Base-by-base conservation (phyloP, 345 rosid genomes). In the Eucalyptus virginea region DNA sequence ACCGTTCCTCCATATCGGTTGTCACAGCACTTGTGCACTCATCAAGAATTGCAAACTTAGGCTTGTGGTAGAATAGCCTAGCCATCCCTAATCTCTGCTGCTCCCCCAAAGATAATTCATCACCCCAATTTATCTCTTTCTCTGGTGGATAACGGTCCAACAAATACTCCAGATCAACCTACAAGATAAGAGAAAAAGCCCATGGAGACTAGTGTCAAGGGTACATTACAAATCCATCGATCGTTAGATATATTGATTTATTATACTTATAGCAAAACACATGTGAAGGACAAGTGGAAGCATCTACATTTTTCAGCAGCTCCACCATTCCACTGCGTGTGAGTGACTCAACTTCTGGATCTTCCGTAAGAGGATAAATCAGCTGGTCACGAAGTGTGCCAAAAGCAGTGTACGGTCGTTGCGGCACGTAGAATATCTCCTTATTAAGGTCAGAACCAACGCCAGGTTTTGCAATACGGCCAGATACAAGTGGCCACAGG, bases 1-100 rank as follows among this genome's bases (percentile, higher is more conserved):
- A 98, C 12, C 99, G 96, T 92, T 98, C 99, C 93, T 98, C 99
- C 99, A 98, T 98, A 91, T 96, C 99, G 62, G 99, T 98, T 45
- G 99, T 97, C 89, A 98, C 99, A 88, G 99, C 99, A 94, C 99
- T 98, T 80, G 99, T 98, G 94, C 99, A 98, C 93, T 98, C 99
- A 91, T 98, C 99, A 92, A 98, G 99, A 94, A 98, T 98, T 89
- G 99, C 99, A 97, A 98, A 98, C 91, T 95, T 98, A 90, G 99
- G 99, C 93, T 93, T 98, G 93, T 98, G 99, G 90, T 96, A 98
- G 92, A 98, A 98, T 88, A 98, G 90, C 91, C 99, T 95, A 86
- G 99, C 99, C 99, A 98, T 98, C 88, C 99, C 99, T 91, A 98
- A 92, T 91, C 98, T 96, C 91, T 98, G 99, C 91, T 98, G 99